phyloP scores from a whole-genome alignment of 495 filamentous ascomycete species.

The Penicillium bialowiezense region DNA sequence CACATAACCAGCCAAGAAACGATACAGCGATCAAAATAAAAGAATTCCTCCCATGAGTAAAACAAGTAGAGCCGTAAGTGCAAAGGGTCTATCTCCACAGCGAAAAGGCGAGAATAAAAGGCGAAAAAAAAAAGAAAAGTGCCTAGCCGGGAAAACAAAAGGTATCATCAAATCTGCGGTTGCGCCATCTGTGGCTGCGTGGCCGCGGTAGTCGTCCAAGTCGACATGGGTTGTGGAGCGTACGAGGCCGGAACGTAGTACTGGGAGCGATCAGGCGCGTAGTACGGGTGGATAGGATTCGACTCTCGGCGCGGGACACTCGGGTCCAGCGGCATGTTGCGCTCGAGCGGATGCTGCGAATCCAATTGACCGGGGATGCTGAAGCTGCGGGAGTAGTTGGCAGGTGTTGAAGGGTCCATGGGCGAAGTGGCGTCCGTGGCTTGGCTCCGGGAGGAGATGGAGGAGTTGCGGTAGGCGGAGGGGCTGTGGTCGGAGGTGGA shows the following conservation, averaged over 20 bases:
- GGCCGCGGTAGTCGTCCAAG: constrained; percentile 42
- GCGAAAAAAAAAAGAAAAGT: constrained; percentile 5
- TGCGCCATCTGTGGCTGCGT: constrained; percentile 46
- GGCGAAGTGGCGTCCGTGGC: constrained; percentile 43
- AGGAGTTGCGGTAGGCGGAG: constrained; percentile 42
- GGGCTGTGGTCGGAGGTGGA: constrained; percentile 42
- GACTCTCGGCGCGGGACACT: constrained; percentile 41
- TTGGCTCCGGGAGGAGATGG: constrained; percentile 42
- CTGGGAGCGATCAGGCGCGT: constrained; percentile 32
- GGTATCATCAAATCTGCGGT: constrained; percentile 38
- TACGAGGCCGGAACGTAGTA: constrained; percentile 42
- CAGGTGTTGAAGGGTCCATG: constrained; percentile 39
- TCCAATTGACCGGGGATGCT: constrained; percentile 39
- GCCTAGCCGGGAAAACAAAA: constrained; percentile 4
- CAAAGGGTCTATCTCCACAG: constrained; percentile 1
- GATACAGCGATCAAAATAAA: constrained; percentile 9
- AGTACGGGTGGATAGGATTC: constrained; percentile 33
- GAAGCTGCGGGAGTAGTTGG: constrained; percentile 42
- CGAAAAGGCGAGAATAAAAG: background rate
- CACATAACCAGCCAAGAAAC: constrained; percentile 5
- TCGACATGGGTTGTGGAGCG: constrained; percentile 28
- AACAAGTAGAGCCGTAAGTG: background rate
- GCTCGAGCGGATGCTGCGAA: constrained; percentile 29
- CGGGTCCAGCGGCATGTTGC: constrained; percentile 36
- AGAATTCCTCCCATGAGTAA: background rate